phyloP scores from a whole-genome alignment of 129 eudicot genomes.

The Chrysanthemum seticuspe region DNA sequence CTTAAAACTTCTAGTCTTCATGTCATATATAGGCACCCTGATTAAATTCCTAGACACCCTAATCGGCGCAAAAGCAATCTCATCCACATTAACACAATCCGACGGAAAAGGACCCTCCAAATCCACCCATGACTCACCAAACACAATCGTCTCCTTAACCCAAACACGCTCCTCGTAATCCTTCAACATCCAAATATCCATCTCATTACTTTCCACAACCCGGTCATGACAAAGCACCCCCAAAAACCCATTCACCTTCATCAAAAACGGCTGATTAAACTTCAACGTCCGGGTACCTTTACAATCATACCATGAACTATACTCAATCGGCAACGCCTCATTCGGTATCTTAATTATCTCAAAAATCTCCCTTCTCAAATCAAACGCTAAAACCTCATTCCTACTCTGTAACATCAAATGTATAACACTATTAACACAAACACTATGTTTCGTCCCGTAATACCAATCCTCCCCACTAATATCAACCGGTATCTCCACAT shows the following conservation, averaged over 20 bases:
- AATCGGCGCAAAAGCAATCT: not conserved
- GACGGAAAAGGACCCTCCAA: not conserved
- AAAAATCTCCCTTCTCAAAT: not conserved
- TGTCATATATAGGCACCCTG: not conserved
- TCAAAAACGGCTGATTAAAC: not conserved
- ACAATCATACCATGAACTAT: not conserved
- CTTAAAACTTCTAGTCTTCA: not conserved
- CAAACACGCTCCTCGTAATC: not conserved
- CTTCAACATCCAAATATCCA: not conserved
- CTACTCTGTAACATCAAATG: not conserved
- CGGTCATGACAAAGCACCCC: constrained; percentile 4
- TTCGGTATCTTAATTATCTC: not conserved
- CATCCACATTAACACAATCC: not conserved
- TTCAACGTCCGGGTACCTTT: not conserved
- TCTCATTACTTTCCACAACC: not conserved
- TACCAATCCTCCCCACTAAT: not conserved
- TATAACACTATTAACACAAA: not conserved
- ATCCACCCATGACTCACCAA: not conserved
- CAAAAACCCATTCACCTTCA: not conserved
- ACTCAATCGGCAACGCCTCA: not conserved
- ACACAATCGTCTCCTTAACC: not conserved
- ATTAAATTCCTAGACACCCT: not conserved
- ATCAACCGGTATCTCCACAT: not conserved
- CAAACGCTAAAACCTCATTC: not conserved
- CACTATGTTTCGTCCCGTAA: not conserved